phyloP scores from a whole-genome alignment of 495 filamentous ascomycete species.

The Hypoxylon lienhwacheense region DNA sequence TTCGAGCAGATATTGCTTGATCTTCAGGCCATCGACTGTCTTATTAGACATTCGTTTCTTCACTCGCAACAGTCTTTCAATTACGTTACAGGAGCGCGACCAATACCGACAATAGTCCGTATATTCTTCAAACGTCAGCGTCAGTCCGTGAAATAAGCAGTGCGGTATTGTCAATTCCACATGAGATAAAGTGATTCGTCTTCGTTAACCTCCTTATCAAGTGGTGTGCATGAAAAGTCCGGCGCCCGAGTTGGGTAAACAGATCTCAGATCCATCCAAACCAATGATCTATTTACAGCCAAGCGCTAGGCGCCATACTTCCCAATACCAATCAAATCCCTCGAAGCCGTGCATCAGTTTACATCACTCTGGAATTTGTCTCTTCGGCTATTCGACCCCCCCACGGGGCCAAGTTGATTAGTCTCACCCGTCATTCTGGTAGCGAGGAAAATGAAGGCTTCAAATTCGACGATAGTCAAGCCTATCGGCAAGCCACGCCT shows the following conservation, averaged over 20 bases:
- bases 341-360: slow-evolving; percentile 25
- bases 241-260: slow-evolving; percentile 12
- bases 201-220: slow-evolving; percentile 12
- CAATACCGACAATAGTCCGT: background rate
- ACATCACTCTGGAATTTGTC: slow-evolving; percentile 31
- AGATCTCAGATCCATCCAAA: slow-evolving; percentile 34
- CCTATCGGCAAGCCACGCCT: slow-evolving; percentile 21
- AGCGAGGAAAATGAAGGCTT: slow-evolving; percentile 31
- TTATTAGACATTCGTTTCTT: slow-evolving; percentile 1
- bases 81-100: background rate
- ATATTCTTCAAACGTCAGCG: background rate
- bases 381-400: slow-evolving; percentile 34
- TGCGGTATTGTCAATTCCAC: background rate
- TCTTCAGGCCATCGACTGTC: slow-evolving; percentile 9
- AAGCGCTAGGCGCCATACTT: slow-evolving; percentile 19
- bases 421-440: slow-evolving; percentile 36
- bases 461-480: slow-evolving; percentile 32
- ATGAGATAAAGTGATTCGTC: slow-evolving; percentile 2
- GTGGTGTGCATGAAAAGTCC: slow-evolving; percentile 12
- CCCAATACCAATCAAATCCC: slow-evolving; percentile 31
- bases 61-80: background rate
- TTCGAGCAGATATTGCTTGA: background rate
- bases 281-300: slow-evolving; percentile 25
- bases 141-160: background rate
- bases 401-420: slow-evolving; percentile 35